These are phyloP conservation scores for Delonix regia DNA, from an alignment of 306 rosid genomes.

Conservation along the genomic window DNA sequence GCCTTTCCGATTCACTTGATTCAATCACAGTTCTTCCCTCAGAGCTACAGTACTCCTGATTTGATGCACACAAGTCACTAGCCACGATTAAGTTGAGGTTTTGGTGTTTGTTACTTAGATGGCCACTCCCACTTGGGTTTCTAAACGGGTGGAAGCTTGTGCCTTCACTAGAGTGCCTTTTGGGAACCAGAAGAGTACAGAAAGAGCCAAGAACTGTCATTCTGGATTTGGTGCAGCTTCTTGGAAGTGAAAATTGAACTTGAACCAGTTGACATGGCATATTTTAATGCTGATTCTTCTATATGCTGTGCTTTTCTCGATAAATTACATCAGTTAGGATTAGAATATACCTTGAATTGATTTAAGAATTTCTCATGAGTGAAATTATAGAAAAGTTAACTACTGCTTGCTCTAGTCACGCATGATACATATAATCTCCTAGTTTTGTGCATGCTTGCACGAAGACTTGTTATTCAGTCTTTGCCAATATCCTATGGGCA, in stretches of 20 bases:
- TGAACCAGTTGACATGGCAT: neutral
- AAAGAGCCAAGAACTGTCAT: neutral
- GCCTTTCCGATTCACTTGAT: conserved; percentile 27
- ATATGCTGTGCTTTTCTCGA: neutral
- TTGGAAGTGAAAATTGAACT: neutral
- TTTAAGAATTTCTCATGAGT: too few relatives aligned
- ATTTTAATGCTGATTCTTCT: neutral
- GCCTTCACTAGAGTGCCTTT: neutral
- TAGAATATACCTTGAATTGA: neutral
- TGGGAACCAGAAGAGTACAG: too few relatives aligned
- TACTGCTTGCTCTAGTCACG: neutral
- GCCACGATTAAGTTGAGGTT: neutral
- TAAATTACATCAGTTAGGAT: neutral
- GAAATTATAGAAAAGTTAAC: too few relatives aligned
- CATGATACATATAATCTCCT: too few relatives aligned
- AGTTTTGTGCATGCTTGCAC: neutral
- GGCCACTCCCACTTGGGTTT: conserved; percentile 1
- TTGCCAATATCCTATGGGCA: too few relatives aligned
- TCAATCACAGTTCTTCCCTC: neutral
- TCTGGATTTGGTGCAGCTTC: neutral
- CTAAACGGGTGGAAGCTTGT: neutral
- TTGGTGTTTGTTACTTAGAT: neutral
- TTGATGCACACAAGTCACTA: conserved; percentile 11
- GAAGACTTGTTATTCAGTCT: too few relatives aligned
- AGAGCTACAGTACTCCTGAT: neutral